Conservation (phyloP, 2,329 filamentous ascomycete genomes). For the Cryphonectria japonica region DNA sequence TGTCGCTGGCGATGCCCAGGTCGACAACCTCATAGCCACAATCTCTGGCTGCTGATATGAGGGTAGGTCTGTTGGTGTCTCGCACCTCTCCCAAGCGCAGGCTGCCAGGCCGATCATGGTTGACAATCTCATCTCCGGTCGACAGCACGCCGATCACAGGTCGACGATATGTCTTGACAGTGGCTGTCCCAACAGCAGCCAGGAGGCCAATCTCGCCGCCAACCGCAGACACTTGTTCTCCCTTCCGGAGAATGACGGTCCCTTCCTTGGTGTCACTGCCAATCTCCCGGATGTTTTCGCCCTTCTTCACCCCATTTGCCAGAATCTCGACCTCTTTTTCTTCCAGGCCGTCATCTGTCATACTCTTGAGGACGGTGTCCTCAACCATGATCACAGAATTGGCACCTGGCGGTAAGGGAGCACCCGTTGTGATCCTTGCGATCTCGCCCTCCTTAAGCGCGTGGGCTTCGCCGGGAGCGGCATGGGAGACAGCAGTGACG, state of each 20-base stretch:
- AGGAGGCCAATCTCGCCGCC: slow-evolving; percentile 92
- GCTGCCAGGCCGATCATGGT: slow-evolving; percentile 64
- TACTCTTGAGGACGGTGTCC: slow-evolving; percentile 77
- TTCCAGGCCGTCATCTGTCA: slow-evolving; percentile 79
- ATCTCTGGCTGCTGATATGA: slow-evolving; percentile 75
- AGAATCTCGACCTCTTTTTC: slow-evolving; percentile 88
- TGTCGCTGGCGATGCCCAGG: slow-evolving; percentile 81
- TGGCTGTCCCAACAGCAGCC: slow-evolving; percentile 76
- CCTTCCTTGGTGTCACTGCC: slow-evolving; percentile 82
- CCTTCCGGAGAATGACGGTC: slow-evolving; percentile 71
- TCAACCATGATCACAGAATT: slow-evolving; percentile 97
- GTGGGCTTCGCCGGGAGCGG: slow-evolving; percentile 70
- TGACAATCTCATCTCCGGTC: slow-evolving; percentile 92
- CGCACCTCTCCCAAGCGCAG: slow-evolving; percentile 83
- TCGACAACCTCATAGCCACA: slow-evolving; percentile 82
- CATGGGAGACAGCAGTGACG: slow-evolving; percentile 85
- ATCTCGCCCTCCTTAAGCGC: slow-evolving; percentile 74
- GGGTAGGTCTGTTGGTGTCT: slow-evolving; percentile 88
- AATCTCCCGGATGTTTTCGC: slow-evolving; percentile 89
- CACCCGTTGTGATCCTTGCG: slow-evolving; percentile 91
- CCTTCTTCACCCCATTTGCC: slow-evolving; percentile 71
- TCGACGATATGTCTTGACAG: slow-evolving; percentile 73
- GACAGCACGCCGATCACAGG: slow-evolving; percentile 86
- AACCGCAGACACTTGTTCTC: slow-evolving; percentile 81
- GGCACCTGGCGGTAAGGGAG: slow-evolving; percentile 84